phyloP scores from a whole-genome alignment of 1,284 basidiomycete genomes.

The Moesziomyces sp. region DNA sequence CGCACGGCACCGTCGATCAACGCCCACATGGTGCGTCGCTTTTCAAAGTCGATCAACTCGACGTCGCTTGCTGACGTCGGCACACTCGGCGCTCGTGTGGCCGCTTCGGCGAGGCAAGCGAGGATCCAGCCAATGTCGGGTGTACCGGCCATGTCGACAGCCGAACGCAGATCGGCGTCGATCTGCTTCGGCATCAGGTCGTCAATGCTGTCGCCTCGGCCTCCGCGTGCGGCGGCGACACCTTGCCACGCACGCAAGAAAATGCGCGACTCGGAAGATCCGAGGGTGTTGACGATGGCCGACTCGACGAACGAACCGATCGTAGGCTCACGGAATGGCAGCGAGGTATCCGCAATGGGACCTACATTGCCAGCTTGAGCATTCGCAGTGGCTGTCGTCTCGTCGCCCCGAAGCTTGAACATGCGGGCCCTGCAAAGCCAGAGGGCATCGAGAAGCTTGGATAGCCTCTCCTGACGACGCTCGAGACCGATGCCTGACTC shows the following conservation, averaged over 20 bases:
- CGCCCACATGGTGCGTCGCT: conserved; percentile 56
- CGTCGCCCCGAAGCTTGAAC: conserved; percentile 35
- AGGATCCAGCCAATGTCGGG: conserved; percentile 65
- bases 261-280: conserved; percentile 54
- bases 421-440: conserved; percentile 62
- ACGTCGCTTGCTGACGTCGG: conserved; percentile 27
- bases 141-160: conserved; percentile 35
- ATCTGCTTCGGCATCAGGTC: conserved; percentile 47
- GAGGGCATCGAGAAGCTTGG: conserved; percentile 61
- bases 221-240: conserved; percentile 44
- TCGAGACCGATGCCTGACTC: conserved; percentile 59
- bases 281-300: conserved; percentile 58
- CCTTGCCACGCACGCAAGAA: conserved; percentile 63
- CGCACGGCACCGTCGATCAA: conserved; percentile 55
- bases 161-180: conserved; percentile 15
- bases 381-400: conserved; percentile 3
- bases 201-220: conserved; percentile 42
- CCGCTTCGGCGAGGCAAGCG: conserved; percentile 55
- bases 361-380: conserved; percentile 9
- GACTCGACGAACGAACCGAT: conserved; percentile 63
- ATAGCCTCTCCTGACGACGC: conserved; percentile 52
- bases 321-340: conserved; percentile 56
- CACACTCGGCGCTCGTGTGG: conserved; percentile 33
- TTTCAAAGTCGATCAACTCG: conserved; percentile 60
- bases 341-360: conserved; percentile 9